phyloP scores from a whole-genome alignment of 352 stramenopile species.

The Phytophthora sansomeana region DNA sequence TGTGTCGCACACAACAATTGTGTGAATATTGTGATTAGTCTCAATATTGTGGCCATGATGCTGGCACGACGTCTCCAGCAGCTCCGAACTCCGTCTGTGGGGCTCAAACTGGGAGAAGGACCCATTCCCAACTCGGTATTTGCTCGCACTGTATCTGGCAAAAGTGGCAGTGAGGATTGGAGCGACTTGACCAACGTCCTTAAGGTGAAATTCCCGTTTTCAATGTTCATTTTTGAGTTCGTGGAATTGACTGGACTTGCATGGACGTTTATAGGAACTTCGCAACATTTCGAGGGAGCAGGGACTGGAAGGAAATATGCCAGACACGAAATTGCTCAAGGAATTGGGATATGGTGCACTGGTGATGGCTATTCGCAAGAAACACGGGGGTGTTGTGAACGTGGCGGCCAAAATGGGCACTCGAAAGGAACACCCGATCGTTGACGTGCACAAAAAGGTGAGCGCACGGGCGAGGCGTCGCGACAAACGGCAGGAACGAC shows the following conservation, averaged over 20 bases:
- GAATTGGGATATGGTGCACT: conserved; percentile 65
- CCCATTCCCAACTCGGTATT: not conserved
- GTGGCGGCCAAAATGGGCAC: conserved; percentile 69
- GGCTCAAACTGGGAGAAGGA: conserved; percentile 5
- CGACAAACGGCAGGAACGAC: conserved; percentile 56
- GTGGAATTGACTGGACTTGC: conserved; percentile 7
- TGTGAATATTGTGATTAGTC: conserved; percentile 4
- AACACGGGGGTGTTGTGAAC: conserved; percentile 75
- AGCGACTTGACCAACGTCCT: conserved; percentile 68
- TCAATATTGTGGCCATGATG: conserved; percentile 25
- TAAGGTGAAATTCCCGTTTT: conserved; percentile 51
- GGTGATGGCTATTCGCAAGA: conserved; percentile 83
- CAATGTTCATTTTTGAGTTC: conserved; percentile 5
- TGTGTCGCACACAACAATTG: conserved; percentile 12
- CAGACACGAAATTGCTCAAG: conserved; percentile 80
- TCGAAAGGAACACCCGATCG: conserved; percentile 37
- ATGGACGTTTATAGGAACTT: conserved; percentile 52
- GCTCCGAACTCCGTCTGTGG: conserved; percentile 2
- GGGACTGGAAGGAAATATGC: conserved; percentile 46
- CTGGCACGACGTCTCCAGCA: conserved; percentile 30
- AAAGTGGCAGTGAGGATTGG: conserved; percentile 43
- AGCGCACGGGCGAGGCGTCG: conserved; percentile 67
- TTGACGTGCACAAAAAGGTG: conserved; percentile 80
- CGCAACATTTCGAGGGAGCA: conserved; percentile 65
- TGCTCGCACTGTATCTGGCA: conserved; percentile 17